Base-by-base conservation (phyloP, 2,329 filamentous ascomycete species). In the Chaetomium sp. region DNA sequence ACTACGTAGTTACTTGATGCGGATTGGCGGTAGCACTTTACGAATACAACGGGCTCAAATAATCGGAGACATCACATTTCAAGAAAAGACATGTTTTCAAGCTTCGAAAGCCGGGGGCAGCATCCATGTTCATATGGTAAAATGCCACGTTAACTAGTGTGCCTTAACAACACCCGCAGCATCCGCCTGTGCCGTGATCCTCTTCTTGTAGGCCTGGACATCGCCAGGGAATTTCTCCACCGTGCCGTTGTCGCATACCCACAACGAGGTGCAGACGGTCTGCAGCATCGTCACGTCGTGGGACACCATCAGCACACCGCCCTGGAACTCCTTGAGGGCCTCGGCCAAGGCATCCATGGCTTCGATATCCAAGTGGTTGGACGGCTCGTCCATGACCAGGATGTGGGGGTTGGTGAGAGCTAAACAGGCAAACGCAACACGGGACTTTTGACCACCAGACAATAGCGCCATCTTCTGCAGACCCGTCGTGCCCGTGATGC, bases 201-300 rank as follows among this genome's bases (percentile, higher is more conserved):
- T 89, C 87, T 93, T 97, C 89, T 99, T 99, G 82, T 99, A 99
- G 68, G 91, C 89, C 79, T 97, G 91, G 60, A 99, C 93, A 72
- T 96, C 93, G 38, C 95, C 95, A 67, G 90, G 88, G 80, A 99
- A 99, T 81, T 97, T 93, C 85, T 96, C 92, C 23, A 99, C 93
- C 1, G 90, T 95, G 10, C 95, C 95, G 65, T 90, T 83, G 76
- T 99, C 95, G 75, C 95, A 99, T 68, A 99, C 94, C 95, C 95
- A 99, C 74, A 99, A 80, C 75, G 89, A 95, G 58, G 84, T 95
- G 79, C 95, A 99, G 45, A 99, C 95, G 60, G 91, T 96, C 82
- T 97, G 93, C 77, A 99, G 78, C 92, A 99, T 97, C 0, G 95
- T 98, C 61, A 99, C 95, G 76, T 99, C 95, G 90, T 99, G 95